Base-by-base conservation (phyloP, 768 basidiomycete species). In the Mycena olivaceomarginata region DNA sequence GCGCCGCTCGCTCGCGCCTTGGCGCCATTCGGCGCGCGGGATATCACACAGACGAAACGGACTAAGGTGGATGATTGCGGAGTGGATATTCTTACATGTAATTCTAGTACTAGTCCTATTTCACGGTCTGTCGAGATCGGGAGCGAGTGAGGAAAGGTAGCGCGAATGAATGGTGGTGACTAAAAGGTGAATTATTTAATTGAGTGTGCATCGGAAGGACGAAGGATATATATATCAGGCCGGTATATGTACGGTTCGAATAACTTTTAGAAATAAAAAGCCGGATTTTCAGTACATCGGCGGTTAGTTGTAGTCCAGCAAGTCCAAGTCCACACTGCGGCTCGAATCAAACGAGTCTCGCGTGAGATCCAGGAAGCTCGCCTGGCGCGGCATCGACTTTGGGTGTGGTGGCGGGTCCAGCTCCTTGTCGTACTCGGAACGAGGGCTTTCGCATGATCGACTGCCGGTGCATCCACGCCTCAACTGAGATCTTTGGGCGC, bases 21-120 rank as follows among this genome's bases (percentile, higher is more conserved):
- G 96, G 96, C 91, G 96, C 62, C n/a, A n/a, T n/a, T n/a, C n/a
- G n/a, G n/a, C n/a, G n/a, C n/a, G 96, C 96, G 67, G 96, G 96
- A 82, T 97, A 97, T 82, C 96, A 97, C 84, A 95, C 95, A 41
- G 92, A 95, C 81, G 95, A 96, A 87, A 95, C 93, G 59, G 95
- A 93, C 79, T 94, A 84, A 83, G 70, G 68, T 76, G 64, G 73
- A n/a, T 40, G 72, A 22, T 62, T 62, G 62, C 11, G 65, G 48
- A 41, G 70, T 39, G 68, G 76, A 77, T 77, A 77, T 77, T 77
- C 67, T 69, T 77, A 77, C 76, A 77, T 77, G 76, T 77, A 77
- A 65, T 66, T 74, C 51, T 76, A 76, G 59, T 71, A 70, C 71
- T 74, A 62, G 66, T 62, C 31, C 63, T 70, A 70, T 76, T 66